Base-by-base conservation (phyloP, 306 rosid genomes). In the Adenanthera pavonina region DNA sequence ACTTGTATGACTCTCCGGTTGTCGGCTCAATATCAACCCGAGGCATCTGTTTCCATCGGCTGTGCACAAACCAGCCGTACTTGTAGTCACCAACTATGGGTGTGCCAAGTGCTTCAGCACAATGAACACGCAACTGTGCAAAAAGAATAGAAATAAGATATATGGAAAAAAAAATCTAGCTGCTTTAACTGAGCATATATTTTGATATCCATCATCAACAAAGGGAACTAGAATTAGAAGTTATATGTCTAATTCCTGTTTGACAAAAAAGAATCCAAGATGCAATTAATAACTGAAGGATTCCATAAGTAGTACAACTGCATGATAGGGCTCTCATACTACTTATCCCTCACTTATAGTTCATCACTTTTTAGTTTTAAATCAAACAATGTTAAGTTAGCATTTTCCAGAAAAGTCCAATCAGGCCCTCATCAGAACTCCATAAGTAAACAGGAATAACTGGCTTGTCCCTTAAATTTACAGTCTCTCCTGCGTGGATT, bases 71-170 rank as follows among this genome's bases (percentile, higher is more conserved):
- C 99, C 99, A 95, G 38, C 99, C 99, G 11, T 95, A 95, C 87
- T 90, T 93, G 54, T 92, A 95, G 83, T 95, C 99, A 4, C 99
- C 99, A 75, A 95, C 97, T 44, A 95, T 95, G 7, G 99, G 98
- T 0, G 98, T 93, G 71, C 99, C 98, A 40, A 95, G 94, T 72
- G 99, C 99, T 90, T 95, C 98, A 40, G 99, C 98, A 57, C 99
- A 95, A 85, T 95, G 99, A 56, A 95, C 97, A 20, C 98, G 93
- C 74, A 95, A 87, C 99, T 95, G 87, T 38, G n/a, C 69, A 82
- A 78, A 36, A 3, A 67, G 52, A 30, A 77, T 3, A 15, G 33
- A 70, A 72, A 82, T 59, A 36, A 15, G 8, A 68, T 13, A n/a
- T 8, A 12, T 8, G 13, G 57, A 65, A 72, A 14, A 64, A 65